Evolutionary conservation across 805 yeast species (phyloP).

Genomic region (Candida nitratophila): DNA sequence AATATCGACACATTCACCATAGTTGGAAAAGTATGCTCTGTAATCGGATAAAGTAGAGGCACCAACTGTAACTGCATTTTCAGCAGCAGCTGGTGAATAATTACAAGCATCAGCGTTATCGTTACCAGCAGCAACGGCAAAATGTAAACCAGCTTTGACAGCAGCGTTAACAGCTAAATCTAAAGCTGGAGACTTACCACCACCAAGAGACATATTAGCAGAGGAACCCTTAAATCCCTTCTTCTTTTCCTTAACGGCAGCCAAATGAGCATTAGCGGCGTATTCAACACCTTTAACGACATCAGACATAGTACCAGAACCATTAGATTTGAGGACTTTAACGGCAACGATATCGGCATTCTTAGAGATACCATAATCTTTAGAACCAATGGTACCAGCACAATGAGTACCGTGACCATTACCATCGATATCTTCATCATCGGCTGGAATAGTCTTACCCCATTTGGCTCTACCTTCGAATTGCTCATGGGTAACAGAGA

Average conservation of each 20-base stretch:
- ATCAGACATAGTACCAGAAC: constrained; percentile 79
- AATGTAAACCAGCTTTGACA: constrained; percentile 78
- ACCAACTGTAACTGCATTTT: constrained; percentile 84
- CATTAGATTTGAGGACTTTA: constrained; percentile 75
- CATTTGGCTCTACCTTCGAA: constrained; percentile 79
- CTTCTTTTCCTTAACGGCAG: constrained; percentile 39
- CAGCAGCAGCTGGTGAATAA: constrained; percentile 86
- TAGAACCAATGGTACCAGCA: constrained; percentile 91
- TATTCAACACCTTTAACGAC: constrained; percentile 80
- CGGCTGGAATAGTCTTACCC: constrained; percentile 77
- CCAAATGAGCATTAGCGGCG: constrained; percentile 67
- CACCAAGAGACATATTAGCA: constrained; percentile 92
- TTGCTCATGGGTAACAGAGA: constrained; percentile 66
- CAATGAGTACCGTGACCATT: constrained; percentile 96
- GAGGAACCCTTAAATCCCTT: constrained; percentile 78
- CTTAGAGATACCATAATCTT: constrained; percentile 78
- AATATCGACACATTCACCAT: constrained; percentile 91
- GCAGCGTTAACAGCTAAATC: constrained; percentile 89
- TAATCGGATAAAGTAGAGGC: constrained; percentile 84
- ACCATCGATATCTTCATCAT: constrained; percentile 68
- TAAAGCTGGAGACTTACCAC: constrained; percentile 83
- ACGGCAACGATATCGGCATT: constrained; percentile 73
- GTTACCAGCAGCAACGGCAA: constrained; percentile 96
- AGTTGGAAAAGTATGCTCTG: constrained; percentile 94
- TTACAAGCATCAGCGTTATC: constrained; percentile 90